phyloP scores from a whole-genome alignment of 1,139 yeast genomes.

The Suhomyces maxii region DNA sequence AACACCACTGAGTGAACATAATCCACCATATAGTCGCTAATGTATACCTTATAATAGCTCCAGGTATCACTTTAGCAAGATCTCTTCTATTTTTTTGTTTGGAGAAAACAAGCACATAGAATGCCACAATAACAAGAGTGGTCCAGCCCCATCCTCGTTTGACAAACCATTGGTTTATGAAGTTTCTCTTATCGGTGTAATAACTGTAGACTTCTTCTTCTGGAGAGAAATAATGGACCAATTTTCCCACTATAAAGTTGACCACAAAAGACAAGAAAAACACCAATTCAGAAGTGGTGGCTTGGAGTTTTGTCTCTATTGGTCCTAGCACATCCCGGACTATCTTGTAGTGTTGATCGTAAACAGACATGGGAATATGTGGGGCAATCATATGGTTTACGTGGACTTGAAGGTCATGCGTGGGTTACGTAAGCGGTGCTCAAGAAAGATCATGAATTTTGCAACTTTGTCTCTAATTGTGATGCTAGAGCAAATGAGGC shows the following conservation, averaged over 20 bases:
- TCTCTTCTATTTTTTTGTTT: neutral
- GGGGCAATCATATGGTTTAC: neutral
- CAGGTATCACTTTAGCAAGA: slow-evolving; percentile 1
- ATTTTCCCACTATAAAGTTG: slow-evolving; percentile 33
- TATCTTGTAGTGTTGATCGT: slow-evolving; percentile 21
- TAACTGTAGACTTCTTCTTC: slow-evolving; percentile 48
- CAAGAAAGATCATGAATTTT: neutral
- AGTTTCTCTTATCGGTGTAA: slow-evolving; percentile 62
- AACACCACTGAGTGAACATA: slow-evolving; percentile 84
- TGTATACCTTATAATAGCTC: slow-evolving; percentile 39
- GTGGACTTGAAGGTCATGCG: slow-evolving; percentile 1
- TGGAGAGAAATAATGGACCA: slow-evolving; percentile 35
- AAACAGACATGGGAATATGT: slow-evolving; percentile 14
- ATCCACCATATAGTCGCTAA: slow-evolving; percentile 77
- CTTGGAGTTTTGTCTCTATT: slow-evolving; percentile 11
- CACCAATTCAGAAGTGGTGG: slow-evolving; percentile 23
- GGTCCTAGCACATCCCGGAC: slow-evolving; percentile 6
- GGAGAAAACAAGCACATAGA: slow-evolving; percentile 22
- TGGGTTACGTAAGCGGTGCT: neutral
- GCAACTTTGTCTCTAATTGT: neutral
- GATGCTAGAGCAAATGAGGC: too few relatives aligned
- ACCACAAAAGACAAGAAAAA: slow-evolving; percentile 32
- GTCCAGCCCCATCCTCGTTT: slow-evolving; percentile 97
- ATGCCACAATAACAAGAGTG: slow-evolving; percentile 35
- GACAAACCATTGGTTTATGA: slow-evolving; percentile 73